Base-by-base conservation (phyloP, 2,329 filamentous ascomycete species). In the Bretziella fagacearum region DNA sequence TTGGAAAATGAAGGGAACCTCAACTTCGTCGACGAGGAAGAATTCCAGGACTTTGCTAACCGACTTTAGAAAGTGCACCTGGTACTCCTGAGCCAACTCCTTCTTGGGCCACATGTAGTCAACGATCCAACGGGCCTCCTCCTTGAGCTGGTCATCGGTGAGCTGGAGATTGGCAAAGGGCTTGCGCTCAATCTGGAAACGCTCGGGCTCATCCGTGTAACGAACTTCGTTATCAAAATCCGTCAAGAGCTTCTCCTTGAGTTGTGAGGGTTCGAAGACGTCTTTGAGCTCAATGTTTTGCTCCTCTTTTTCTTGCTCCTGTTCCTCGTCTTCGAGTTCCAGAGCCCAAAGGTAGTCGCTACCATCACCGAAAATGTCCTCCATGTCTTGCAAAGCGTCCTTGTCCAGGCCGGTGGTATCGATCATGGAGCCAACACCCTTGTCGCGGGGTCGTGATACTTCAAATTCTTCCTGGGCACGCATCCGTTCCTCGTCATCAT, bases 1-100 rank as follows among this genome's bases (percentile, higher is more conserved):
- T 61, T 95, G 89, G 62, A 95, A 95, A 55, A 98, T 91, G 61
- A 94, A 98, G 0, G 91, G 89, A 1, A 95, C 86, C 62, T 98
- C 91, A 55, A 89, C 85, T 55, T 93, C 84, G 53, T 96, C 87
- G 3, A 89, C 77, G 44, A 94, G 84, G 63, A 98, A 85, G 59
- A 96, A 95, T 56, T 95, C 84, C 32, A 98, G 71, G 8, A 96
- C 87, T 61, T 94, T 93, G 55, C 79, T 79, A 47, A 98, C 80
- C 4, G 89, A 84, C 56, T 83, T 83, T 57, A 84, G 79, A 62
- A 98, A 96, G 0, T 86, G 84, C 27, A 75, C 74, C 46, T 83
- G 77, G 45, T 95, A 70, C 52, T 87, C 82, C 35, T 69, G 62
- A 2, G 75, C 69, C 20, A 93, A 66, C 17, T 77, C 72, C 62